Conservation (phyloP, 345 rosid species). For the Sapria himalayana region DNA sequence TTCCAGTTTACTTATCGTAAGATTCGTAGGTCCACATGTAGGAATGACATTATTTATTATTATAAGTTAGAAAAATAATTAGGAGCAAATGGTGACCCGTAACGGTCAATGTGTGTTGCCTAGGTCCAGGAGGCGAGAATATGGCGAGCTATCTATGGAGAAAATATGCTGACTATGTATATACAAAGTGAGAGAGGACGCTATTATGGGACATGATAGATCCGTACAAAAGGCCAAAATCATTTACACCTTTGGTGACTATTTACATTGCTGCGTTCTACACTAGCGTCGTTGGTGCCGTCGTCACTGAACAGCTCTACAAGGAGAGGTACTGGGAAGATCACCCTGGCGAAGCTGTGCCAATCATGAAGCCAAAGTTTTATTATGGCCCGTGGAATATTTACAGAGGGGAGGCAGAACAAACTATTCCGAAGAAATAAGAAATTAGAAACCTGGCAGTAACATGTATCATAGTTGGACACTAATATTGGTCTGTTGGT, state of each 20-base stretch:
- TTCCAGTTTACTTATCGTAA: too few species aligned
- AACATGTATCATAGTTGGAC: too few species aligned
- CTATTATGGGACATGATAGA: constrained; percentile 79
- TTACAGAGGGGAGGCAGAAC: constrained; percentile 44
- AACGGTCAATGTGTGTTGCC: too few species aligned
- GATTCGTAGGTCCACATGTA: too few species aligned
- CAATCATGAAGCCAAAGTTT: constrained; percentile 55
- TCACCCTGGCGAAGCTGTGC: constrained; percentile 70
- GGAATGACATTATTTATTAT: too few species aligned
- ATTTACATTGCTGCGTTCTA: constrained; percentile 67
- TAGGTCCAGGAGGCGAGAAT: too few species aligned
- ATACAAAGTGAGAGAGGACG: constrained; percentile 55
- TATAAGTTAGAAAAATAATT: too few species aligned
- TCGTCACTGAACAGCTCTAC: constrained; percentile 73
- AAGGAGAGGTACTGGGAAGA: constrained; percentile 96
- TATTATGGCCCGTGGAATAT: constrained; percentile 79
- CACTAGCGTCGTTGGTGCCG: constrained; percentile 71
- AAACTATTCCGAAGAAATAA: too few species aligned
- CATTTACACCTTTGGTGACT: constrained; percentile 49
- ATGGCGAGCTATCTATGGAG: constrained; percentile 68
- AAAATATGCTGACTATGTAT: constrained; percentile 56
- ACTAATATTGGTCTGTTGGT: too few species aligned
- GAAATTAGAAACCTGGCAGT: too few species aligned
- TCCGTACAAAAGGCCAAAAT: constrained; percentile 59
- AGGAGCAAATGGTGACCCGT: too few species aligned